Evolutionary conservation across 2,329 filamentous ascomycete species (phyloP).

Genomic region (Corynespora cassiicola): DNA sequence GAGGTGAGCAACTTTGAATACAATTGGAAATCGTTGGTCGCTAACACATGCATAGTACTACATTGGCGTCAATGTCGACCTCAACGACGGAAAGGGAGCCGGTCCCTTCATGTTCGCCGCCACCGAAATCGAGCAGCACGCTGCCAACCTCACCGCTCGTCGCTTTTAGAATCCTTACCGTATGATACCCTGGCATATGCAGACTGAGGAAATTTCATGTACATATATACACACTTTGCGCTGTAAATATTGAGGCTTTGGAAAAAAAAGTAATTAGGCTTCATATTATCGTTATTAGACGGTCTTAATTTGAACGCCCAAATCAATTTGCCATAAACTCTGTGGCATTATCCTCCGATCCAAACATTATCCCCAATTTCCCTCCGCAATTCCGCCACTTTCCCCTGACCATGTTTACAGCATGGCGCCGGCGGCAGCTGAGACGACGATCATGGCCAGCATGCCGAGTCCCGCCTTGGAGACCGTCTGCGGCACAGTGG

Average conservation of each 20-base stretch:
- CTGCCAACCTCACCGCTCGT: no score
- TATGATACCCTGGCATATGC: no score
- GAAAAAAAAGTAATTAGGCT: no score
- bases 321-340: no score
- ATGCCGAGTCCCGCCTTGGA: conserved; percentile 37
- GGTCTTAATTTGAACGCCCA: no score
- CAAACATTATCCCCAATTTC: neutral
- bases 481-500: conserved; percentile 21
- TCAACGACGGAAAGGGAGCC: conserved; percentile 40
- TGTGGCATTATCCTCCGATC: no score
- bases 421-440: conserved; percentile 32
- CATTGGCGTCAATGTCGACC: conserved; percentile 30
- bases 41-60: conserved; percentile 32
- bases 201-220: no score
- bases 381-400: conserved; percentile 1
- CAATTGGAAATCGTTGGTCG: neutral
- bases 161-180: no score
- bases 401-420: conserved; percentile 19
- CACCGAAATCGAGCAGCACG: no score
- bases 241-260: no score
- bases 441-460: conserved; percentile 32
- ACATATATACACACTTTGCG: no score
- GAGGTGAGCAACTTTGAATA: conserved; percentile 46
- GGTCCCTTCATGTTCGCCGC: conserved; percentile 40
- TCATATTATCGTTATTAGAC: no score